These are phyloP conservation scores for Yarrowia sp. DNA, from an alignment of 805 yeast genomes.

Conservation along the genomic window DNA sequence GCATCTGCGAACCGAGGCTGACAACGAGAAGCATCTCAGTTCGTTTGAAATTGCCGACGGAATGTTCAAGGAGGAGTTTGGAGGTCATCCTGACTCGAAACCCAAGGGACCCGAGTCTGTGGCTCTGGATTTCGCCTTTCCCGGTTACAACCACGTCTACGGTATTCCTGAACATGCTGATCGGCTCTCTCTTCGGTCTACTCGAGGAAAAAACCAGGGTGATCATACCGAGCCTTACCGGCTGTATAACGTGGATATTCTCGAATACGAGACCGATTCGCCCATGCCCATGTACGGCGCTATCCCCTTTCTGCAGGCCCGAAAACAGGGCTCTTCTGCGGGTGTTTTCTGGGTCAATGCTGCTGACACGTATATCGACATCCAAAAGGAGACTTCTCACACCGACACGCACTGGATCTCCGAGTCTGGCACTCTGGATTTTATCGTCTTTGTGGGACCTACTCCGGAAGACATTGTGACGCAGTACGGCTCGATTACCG, in stretches of 20 bases:
- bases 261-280: constrained; percentile 86
- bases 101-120: constrained; percentile 83
- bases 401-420: constrained; percentile 89
- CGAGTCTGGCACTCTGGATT: constrained; percentile 83
- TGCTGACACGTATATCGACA: constrained; percentile 91
- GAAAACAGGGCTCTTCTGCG: constrained; percentile 61
- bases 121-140: constrained; percentile 75
- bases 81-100: constrained; percentile 65
- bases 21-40: constrained; percentile 54
- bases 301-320: constrained; percentile 85
- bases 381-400: constrained; percentile 51
- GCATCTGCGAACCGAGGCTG: constrained; percentile 65
- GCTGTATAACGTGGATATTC: constrained; percentile 90
- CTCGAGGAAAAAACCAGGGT: constrained; percentile 52
- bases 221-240: constrained; percentile 74
- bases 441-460: constrained; percentile 69
- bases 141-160: constrained; percentile 67
- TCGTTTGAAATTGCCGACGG: constrained; percentile 70
- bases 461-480: constrained; percentile 62
- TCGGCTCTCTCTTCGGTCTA: constrained; percentile 73
- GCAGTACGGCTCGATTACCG: constrained; percentile 74
- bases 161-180: constrained; percentile 99
- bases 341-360: constrained; percentile 92
- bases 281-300: constrained; percentile 94
- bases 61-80: constrained; percentile 77